Evolutionary conservation across 768 basidiomycete genomes (phyloP).

Genomic region (Rubroboletus pulcherrimus): DNA sequence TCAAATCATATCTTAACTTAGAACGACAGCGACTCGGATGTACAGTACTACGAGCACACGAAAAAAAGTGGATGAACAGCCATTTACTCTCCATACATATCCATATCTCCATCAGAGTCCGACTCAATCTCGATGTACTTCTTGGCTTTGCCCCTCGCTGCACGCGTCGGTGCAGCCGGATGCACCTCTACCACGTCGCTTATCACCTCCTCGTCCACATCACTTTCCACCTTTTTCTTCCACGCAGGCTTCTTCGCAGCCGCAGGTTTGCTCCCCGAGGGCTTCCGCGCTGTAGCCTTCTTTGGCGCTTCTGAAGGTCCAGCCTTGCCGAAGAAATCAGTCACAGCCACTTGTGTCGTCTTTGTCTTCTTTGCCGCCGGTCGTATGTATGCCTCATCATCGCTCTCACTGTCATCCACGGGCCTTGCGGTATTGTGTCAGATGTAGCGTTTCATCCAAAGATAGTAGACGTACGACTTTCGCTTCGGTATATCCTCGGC

Average conservation of each 20-base stretch:
- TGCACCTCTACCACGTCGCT: constrained; percentile 44
- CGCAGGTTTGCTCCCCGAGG: constrained; percentile 58
- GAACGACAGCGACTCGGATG: not conserved
- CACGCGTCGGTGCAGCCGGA: constrained; percentile 41
- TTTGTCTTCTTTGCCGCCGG: constrained; percentile 55
- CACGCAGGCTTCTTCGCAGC: constrained; percentile 48
- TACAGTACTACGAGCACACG: not conserved
- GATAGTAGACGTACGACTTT: constrained; percentile 51
- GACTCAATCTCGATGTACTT: constrained; percentile 62
- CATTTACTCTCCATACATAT: constrained; percentile 40
- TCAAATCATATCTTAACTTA: not conserved
- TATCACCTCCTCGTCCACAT: constrained; percentile 42
- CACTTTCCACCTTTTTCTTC: constrained; percentile 38
- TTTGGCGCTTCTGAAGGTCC: constrained; percentile 36
- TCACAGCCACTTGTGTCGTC: constrained; percentile 39
- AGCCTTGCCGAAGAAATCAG: constrained; percentile 58
- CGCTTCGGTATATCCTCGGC: constrained; percentile 47
- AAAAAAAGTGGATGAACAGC: not conserved
- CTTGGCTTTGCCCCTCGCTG: constrained; percentile 48
- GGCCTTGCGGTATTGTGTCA: constrained; percentile 26
- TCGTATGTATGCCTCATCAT: constrained; percentile 41
- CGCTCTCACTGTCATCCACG: constrained; percentile 35
- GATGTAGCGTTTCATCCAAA: constrained; percentile 2
- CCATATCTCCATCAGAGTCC: constrained; percentile 40
- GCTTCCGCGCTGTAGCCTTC: constrained; percentile 43